These are phyloP conservation scores for Mycena olivaceomarginata DNA, from an alignment of 768 basidiomycete genomes.

Conservation along the genomic window DNA sequence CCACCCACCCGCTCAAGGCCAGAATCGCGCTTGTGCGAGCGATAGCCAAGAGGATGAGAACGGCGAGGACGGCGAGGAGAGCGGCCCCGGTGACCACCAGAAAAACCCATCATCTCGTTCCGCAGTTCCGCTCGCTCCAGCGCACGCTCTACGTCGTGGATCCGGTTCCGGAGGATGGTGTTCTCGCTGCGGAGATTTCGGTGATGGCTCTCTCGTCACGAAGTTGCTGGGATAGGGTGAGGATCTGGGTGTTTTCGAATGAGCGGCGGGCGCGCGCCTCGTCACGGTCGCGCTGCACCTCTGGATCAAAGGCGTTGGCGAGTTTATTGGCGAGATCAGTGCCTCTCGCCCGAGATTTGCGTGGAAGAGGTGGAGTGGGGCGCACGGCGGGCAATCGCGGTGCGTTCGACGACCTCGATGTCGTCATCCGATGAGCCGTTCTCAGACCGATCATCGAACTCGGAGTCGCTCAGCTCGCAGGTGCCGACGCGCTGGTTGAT, in stretches of 20 bases:
- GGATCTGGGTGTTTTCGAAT: slow-evolving; percentile 21
- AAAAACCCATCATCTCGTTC: background rate
- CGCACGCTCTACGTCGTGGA: slow-evolving; percentile 34
- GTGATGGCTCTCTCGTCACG: slow-evolving; percentile 19
- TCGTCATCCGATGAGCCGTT: background rate
- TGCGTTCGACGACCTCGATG: background rate
- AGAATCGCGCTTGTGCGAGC: slow-evolving; percentile 12
- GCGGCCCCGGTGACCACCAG: slow-evolving; percentile 13
- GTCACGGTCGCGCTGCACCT: slow-evolving; percentile 1
- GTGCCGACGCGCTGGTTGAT: slow-evolving; percentile 48
- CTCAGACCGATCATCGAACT: background rate
- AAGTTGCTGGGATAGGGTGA: slow-evolving; percentile 28
- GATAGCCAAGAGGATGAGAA: slow-evolving; percentile 13
- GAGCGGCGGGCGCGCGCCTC: slow-evolving; percentile 13
- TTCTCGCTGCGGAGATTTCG: slow-evolving; percentile 39
- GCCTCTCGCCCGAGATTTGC: slow-evolving; percentile 5
- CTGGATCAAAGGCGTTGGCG: slow-evolving; percentile 12
- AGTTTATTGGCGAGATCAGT: slow-evolving; percentile 14
- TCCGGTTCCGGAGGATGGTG: slow-evolving; percentile 24
- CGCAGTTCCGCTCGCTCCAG: slow-evolving; percentile 42
- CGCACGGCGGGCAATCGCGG: background rate
- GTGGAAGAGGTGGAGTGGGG: slow-evolving; percentile 18
- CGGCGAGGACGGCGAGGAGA: slow-evolving; percentile 17
- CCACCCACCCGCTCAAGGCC: slow-evolving; percentile 16
- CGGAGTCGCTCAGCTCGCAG: slow-evolving; percentile 33